Base-by-base conservation (phyloP, 306 rosid genomes). In the Hippophae gyantsensis region DNA sequence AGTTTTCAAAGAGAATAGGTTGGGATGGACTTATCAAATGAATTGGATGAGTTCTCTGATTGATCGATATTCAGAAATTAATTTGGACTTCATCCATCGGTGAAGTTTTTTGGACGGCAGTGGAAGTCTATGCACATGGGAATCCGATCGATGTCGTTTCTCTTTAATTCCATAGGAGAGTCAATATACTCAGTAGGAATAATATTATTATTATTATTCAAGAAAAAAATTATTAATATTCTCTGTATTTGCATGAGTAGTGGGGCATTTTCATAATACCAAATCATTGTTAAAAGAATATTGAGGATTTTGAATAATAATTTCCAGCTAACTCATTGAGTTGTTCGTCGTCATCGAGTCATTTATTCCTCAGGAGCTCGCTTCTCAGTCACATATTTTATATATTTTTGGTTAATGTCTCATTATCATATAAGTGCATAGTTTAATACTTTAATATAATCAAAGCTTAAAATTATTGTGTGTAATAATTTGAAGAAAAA, bases 101-200 rank as follows among this genome's bases (percentile, higher is more conserved):
- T 79, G 75, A 78, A 65, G 65, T 75, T 73, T 68, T 68, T n/a
- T n/a, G 66, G 70, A 74, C 13, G 66, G 79, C 63, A 73, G 72
- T 61, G 60, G 51, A 76, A 73, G 82, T 62, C 44, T 49, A 27
- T 52, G 90, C 95, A 86, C 95, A 86, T 86, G 95, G 89, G 72
- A 27, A 27, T 27, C 7, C 42, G 56, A 27, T 68, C 71, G 64
- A 49, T 81, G 82, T 78, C 85, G 66, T 69, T 83, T 76, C 68
- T 70, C 54, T 72, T 11, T 57, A n/a, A n/a, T n/a, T 63, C 45
- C 76, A 72, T 51, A 43, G 60, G 63, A 5, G 60, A 56, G 53
- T 25, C 38, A 52, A 72, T 18, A 18, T 18, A 18, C 18, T 18
- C 18, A 18, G 18, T 18, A 18, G 18, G 18, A 70, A 43, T 52